phyloP scores from a whole-genome alignment of 129 eudicot genomes.

The Centrapalus pauciflorus region DNA sequence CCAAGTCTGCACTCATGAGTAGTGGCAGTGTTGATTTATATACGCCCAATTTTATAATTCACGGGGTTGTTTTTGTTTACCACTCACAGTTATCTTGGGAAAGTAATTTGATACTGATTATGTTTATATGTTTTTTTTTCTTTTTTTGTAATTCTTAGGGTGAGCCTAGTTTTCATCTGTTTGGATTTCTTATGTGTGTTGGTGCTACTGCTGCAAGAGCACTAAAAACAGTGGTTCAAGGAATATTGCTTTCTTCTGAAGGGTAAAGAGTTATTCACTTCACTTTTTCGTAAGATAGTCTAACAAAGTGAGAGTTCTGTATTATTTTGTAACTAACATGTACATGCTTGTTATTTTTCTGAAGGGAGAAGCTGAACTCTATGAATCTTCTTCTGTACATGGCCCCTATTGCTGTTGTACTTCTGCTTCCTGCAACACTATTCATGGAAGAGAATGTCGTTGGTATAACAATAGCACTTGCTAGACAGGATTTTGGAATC shows the following conservation, averaged over 20 bases:
- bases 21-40: neutral
- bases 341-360: neutral
- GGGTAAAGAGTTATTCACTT: slow-evolving; percentile 41
- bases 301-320: neutral
- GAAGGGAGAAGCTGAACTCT: slow-evolving; percentile 81
- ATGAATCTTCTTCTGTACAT: slow-evolving; percentile 97
- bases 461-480: slow-evolving; percentile 42
- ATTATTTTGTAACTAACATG: slow-evolving; percentile 13
- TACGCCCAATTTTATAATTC: neutral
- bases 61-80: neutral
- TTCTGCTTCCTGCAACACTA: slow-evolving; percentile 53
- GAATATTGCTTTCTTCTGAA: slow-evolving; percentile 86
- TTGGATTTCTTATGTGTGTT: slow-evolving; percentile 81
- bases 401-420: slow-evolving; percentile 94
- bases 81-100: neutral
- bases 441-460: slow-evolving; percentile 53
- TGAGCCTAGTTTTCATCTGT: slow-evolving; percentile 91
- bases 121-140: neutral
- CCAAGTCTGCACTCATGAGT: neutral
- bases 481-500: slow-evolving; percentile 41
- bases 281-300: neutral
- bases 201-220: slow-evolving; percentile 99
- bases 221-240: slow-evolving; percentile 91
- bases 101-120: slow-evolving; percentile 9
- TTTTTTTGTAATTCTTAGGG: slow-evolving; percentile 35